Evolutionary conservation across 2,329 filamentous ascomycete genomes (phyloP), one percentile per base, ranked within the genome.

Genomic region (Calonectria multiphialidica): DNA sequence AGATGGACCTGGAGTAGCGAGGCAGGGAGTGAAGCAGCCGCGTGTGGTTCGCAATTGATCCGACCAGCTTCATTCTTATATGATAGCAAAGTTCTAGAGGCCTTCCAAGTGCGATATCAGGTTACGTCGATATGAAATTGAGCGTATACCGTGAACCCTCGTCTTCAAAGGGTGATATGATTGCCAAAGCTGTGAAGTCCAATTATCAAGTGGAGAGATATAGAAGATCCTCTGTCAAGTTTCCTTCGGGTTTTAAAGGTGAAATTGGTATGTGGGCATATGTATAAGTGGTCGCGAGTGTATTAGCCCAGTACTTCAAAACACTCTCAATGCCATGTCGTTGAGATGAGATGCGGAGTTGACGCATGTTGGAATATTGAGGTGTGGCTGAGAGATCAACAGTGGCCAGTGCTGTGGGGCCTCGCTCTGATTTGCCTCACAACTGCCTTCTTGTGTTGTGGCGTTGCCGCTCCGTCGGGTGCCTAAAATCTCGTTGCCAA

Each of bases 371-470:
- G 12, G 53, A 44, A 50, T 47, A 42, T 45, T 37, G 37, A 63
- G 35, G 15, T 77, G 77, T 76, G 77, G 77, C 76, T 70, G 77
- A 76, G 68, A 75, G 74, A 63, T 73, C 70, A 25, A 16, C 33
- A 61, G 62, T 59, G 57, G 33, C 63, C n/a, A 12, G 16, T 16
- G 23, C 40, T 47, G 53, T 53, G 53, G 45, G 62, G 62, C 68
- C 13, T 33, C 18, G 8, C 35, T 37, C 21, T 42, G 30, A 50
- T 33, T 65, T 50, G 33, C 45, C 44, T 65, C 37, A 23, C 53
- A 40, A 59, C 21, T 42, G 37, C 18, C 37, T 37, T 8, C 28
- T 30, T 30, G 28, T 30, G 25, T 18, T 68, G 68, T 71, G 72
- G 65, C 65, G 64, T 33, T 69, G 64, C 49, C 13, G 18, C 55